Base-by-base conservation (phyloP, 495 filamentous ascomycete species). In the Chaetomidium leptoderma region DNA sequence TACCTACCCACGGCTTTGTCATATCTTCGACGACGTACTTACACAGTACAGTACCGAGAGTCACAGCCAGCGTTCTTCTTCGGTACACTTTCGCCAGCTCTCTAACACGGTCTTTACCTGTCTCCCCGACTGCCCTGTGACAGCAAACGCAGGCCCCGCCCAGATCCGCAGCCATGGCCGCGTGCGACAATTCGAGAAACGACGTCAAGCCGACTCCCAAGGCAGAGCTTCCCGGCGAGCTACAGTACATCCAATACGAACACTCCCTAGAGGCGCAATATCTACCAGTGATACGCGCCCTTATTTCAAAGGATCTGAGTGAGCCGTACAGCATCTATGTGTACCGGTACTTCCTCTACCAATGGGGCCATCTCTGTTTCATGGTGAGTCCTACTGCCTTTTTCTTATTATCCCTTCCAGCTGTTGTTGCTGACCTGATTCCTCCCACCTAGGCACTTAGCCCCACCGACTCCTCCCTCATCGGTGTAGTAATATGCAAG, bases 311-410 rank as follows among this genome's bases (percentile, higher is more conserved):
- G 59, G 95, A 97, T 68, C 83, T 99, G 27, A 97, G 92, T 57
- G 95, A 99, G 69, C 95, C 95, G 2, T 99, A 99, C 74, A 97
- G 93, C 74, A 97, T 99, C 68, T 99, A 97, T 74, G 95, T 99
- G 48, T 99, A 97, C 75, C 84, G 95, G 27, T 99, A 97, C 76
- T 99, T 99, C 67, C 78, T 99, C 17, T 97, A 93, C 70, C 90
- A 97, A 84, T 99, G 95, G 95, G 90, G 89, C 19, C 86, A 97
- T 63, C 77, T 99, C 21, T 97, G 95, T 66, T 97, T 89, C 70
- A 89, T 98, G 81, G 89, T 90, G 73, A 58, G 67, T 53, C 19
- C 21, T 27, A 32, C 8, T 56, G 4, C 14, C 32, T 14, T n/a
- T 30, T 8, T 26, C 11, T 19, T 35, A 21, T 4, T 35, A 21